Evolutionary conservation across 192 early-diverging fungal genomes (phyloP).

Genomic region (Allomyces macrogynus): DNA sequence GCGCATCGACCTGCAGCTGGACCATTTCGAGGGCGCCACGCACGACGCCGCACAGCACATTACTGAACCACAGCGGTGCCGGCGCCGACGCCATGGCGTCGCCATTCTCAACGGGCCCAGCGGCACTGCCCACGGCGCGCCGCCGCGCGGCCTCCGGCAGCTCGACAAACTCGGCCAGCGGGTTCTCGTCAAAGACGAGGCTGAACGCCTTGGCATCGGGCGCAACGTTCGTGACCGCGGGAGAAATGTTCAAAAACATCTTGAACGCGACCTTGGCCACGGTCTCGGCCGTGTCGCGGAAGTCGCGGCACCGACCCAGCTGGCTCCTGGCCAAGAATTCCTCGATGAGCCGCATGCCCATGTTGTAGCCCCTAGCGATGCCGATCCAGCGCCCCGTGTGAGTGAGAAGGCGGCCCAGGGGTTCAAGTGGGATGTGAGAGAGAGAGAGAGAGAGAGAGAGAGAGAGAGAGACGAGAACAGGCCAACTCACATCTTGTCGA

Average conservation of each 20-base stretch:
- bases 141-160: conserved; percentile 51
- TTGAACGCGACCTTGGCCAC: conserved; percentile 96
- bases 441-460: too few species aligned
- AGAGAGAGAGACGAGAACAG: neutral
- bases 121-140: conserved; percentile 20
- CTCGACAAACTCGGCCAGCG: conserved; percentile 92
- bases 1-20: conserved; percentile 73
- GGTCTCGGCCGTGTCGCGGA: conserved; percentile 79
- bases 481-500: conserved; percentile 79
- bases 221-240: conserved; percentile 60
- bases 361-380: conserved; percentile 77
- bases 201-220: conserved; percentile 75
- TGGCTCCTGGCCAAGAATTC: conserved; percentile 75
- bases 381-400: neutral
- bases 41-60: conserved; percentile 82
- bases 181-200: conserved; percentile 83
- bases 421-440: too few species aligned
- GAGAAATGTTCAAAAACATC: conserved; percentile 81
- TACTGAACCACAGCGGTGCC: conserved; percentile 81
- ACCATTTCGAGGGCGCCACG: conserved; percentile 96
- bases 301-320: conserved; percentile 63
- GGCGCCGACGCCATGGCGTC: too few species aligned
- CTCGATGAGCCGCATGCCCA: conserved; percentile 83
- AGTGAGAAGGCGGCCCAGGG: neutral
- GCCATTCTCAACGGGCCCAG: conserved; percentile 21